These are phyloP conservation scores for Exophiala sp. DNA, from an alignment of 2,329 filamentous ascomycete genomes.

Conservation along the genomic window DNA sequence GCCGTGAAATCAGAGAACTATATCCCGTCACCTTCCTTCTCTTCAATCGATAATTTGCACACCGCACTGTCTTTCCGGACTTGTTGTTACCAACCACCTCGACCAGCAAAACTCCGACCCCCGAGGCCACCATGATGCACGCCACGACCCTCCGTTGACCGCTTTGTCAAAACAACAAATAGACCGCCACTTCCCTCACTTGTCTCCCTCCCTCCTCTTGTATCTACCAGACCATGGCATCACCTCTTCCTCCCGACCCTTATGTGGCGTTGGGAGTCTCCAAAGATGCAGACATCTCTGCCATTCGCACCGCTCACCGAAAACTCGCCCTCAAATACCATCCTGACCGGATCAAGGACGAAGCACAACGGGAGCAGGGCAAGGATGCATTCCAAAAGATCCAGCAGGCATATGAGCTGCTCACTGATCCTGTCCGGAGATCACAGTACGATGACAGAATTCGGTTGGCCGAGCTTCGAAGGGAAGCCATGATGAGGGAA, in stretches of 20 bases:
- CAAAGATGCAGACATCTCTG: constrained; percentile 61
- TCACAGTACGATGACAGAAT: constrained; percentile 72
- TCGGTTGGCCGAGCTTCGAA: constrained; percentile 59
- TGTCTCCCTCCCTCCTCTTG: constrained; percentile 3
- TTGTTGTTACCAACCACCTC: constrained; percentile 16
- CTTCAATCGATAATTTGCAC: background rate
- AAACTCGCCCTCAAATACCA: constrained; percentile 85
- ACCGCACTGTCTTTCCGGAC: background rate
- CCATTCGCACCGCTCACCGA: constrained; percentile 73
- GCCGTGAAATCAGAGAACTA: background rate
- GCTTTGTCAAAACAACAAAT: constrained; percentile 20
- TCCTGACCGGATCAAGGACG: constrained; percentile 83
- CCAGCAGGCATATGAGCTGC: constrained; percentile 85
- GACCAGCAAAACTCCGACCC: constrained; percentile 8
- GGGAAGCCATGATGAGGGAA: constrained; percentile 48
- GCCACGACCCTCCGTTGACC: constrained; percentile 21
- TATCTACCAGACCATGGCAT: constrained; percentile 15
- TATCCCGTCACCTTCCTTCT: background rate
- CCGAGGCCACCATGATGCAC: constrained; percentile 20
- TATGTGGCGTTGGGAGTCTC: constrained; percentile 70
- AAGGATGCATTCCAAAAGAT: constrained; percentile 86
- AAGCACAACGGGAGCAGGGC: constrained; percentile 67
- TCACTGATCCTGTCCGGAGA: constrained; percentile 69
- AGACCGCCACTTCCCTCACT: constrained; percentile 4
- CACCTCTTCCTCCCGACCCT: constrained; percentile 55